Conservation (phyloP, 495 filamentous ascomycete species). For the Apiosordaria backusii region DNA sequence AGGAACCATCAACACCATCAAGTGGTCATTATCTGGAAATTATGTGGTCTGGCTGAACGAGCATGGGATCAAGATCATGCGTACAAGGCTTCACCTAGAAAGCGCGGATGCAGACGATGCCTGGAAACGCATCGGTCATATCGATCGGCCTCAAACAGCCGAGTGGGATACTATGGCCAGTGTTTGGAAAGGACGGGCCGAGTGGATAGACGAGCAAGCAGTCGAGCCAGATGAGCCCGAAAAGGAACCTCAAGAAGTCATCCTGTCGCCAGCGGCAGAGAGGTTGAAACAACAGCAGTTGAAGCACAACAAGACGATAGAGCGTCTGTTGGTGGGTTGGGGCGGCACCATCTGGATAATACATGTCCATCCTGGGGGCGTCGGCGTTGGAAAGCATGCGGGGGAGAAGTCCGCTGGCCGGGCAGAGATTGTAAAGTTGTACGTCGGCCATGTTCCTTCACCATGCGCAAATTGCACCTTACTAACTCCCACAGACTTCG, state of each 20-base stretch:
- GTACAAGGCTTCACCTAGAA: constrained; percentile 79
- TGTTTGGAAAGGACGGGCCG: constrained; percentile 85
- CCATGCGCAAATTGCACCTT: background rate
- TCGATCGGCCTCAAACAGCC: constrained; percentile 72
- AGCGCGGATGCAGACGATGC: constrained; percentile 71
- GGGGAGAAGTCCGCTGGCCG: constrained; percentile 70
- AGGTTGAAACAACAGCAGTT: constrained; percentile 46
- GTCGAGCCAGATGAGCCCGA: constrained; percentile 57
- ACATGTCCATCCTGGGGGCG: constrained; percentile 76
- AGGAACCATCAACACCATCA: constrained; percentile 82
- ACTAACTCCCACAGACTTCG: constrained; percentile 63
- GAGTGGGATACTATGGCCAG: constrained; percentile 92
- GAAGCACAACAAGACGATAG: constrained; percentile 47
- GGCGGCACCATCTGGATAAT: constrained; percentile 94
- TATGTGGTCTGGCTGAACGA: constrained; percentile 95
- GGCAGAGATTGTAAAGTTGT: constrained; percentile 90
- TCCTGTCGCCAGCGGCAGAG: constrained; percentile 43
- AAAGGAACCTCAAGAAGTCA: constrained; percentile 33
- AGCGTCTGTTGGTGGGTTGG: constrained; percentile 91
- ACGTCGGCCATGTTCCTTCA: constrained; percentile 34
- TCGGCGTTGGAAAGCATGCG: constrained; percentile 62
- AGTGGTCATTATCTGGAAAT: constrained; percentile 87
- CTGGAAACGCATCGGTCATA: constrained; percentile 95
- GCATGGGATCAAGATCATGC: constrained; percentile 95
- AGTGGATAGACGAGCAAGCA: constrained; percentile 84